Percentiles rank a stretch among this genome's conserved stretches.
phyloP scores from a whole-genome alignment of 2,329 filamentous ascomycete species.

The Sclerotinia borealis region DNA sequence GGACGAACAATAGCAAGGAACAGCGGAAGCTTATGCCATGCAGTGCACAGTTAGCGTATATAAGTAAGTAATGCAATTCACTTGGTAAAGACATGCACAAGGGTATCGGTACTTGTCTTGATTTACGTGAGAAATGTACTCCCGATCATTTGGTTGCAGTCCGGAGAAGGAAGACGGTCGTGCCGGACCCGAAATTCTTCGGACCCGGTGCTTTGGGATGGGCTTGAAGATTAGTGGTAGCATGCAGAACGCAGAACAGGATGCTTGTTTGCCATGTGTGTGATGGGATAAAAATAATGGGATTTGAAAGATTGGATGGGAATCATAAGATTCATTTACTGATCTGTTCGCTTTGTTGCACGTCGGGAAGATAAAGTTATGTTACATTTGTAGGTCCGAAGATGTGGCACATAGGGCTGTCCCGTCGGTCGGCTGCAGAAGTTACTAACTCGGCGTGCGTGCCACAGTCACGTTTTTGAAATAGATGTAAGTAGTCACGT shows the following conservation, averaged over 20 bases:
- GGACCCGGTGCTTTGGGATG: not conserved
- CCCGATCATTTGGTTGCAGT: not conserved
- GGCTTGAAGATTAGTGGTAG: not conserved
- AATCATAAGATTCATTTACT: not conserved
- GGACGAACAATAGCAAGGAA: not conserved
- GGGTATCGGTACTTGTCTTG: not conserved
- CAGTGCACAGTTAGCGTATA: not conserved
- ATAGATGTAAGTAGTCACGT: not conserved
- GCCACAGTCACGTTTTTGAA: not conserved
- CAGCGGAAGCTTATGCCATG: not conserved
- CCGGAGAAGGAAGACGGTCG: not conserved
- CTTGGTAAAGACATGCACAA: not conserved
- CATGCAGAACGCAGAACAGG: not conserved
- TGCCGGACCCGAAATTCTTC: not conserved
- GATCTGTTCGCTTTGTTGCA: not conserved
- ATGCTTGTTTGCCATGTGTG: conserved; percentile 3
- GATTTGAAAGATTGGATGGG: not conserved
- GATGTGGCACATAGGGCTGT: not conserved
- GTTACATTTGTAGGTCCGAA: not conserved
- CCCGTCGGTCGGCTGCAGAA: not conserved
- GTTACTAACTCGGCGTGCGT: not conserved
- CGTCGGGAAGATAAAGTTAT: not conserved
- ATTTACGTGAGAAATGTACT: not conserved
- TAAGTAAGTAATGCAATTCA: not conserved
- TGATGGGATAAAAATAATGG: not conserved